Conservation (phyloP, 306 rosid genomes). For the Dryas drummondii region DNA sequence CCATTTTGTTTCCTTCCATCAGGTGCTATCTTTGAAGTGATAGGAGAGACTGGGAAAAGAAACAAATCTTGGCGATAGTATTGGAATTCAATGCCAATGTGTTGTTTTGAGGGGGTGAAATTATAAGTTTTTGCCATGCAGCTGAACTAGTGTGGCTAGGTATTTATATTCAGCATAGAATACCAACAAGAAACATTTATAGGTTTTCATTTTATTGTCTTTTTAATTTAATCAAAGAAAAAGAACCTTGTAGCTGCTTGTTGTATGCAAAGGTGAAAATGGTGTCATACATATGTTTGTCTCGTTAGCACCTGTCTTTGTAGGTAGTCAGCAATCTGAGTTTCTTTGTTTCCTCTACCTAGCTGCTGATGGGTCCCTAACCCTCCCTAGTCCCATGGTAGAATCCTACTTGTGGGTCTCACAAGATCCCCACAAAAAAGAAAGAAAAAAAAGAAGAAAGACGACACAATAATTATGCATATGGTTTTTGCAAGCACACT, state of each 20-base stretch:
- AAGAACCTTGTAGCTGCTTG: not conserved
- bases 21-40: not conserved
- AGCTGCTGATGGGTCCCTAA: no score
- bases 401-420: no score
- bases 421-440: no score
- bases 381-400: no score
- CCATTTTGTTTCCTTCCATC: not conserved
- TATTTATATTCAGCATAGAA: constrained; percentile 12
- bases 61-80: not conserved
- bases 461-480: no score
- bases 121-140: not conserved
- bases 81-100: not conserved
- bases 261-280: constrained; percentile 19
- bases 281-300: not conserved
- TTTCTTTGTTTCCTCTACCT: no score
- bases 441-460: no score
- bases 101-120: not conserved
- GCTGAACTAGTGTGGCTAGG: constrained; percentile 8
- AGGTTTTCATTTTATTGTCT: not conserved
- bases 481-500: no score
- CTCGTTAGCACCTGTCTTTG: not conserved
- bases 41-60: not conserved
- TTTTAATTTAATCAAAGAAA: not conserved
- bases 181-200: constrained; percentile 2
- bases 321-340: not conserved